Evolutionary conservation across 768 basidiomycete species (phyloP), one percentile per base, ranked within the genome.

Genomic region (Hypholoma fasciculare): DNA sequence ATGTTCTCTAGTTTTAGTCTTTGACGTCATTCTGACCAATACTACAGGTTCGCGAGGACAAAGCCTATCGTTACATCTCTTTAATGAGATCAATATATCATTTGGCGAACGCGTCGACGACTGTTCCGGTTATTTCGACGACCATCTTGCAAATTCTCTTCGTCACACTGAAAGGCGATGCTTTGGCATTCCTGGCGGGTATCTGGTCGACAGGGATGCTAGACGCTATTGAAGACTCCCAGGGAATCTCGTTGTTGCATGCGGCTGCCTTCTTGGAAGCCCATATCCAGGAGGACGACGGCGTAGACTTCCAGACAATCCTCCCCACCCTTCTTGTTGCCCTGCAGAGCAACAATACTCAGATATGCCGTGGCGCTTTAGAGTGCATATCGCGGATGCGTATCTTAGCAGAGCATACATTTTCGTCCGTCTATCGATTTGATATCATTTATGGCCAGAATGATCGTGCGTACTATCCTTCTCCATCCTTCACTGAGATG

Each of bases 211-310:
- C 68, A 0, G 60, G 67, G 9, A 52, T 65, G 13, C 60, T 67
- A 9, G 66, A 71, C 19, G 64, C 68, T 14, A 61, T 66, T 8
- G 65, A 61, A 34, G 60, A 72, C 3, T 78, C 77, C 58, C 79
- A 73, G 56, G 72, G 80, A 2, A 78, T 85, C 1, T 87, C 94
- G 0, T 75, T 98, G 8, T 74, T 81, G 4, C 94, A 98, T 67
- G 86, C 87, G 17, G 77, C 82, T 2, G 92, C 94, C 0, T 96
- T 96, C 71, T 70, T 98, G 12, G 80, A 86, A 48, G 92, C 95
- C 0, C 87, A 93, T 70, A 67, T 79, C 1, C 66, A 76, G 2
- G 74, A 81, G 47, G 73, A 78, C 42, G 76, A 79, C 38, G 75
- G 79, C 13, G 70, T 88, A 4, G 94, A 96, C 70, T 92, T 96